Conservation (phyloP, 805 yeast genomes). For the Millerago galiae region DNA sequence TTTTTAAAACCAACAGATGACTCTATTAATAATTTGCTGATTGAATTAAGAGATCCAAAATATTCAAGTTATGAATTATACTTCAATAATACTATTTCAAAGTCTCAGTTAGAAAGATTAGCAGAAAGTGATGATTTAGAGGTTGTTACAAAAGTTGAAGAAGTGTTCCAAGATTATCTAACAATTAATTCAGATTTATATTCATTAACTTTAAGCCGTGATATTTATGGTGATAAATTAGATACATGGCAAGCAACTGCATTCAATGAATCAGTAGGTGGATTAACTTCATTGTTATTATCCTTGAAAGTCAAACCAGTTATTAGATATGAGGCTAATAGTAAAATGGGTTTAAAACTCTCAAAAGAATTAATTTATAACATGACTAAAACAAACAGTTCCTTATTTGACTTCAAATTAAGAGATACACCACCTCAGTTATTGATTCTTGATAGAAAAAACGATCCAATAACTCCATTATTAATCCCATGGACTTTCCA, state of each 20-base stretch:
- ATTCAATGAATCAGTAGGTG: conserved; percentile 34
- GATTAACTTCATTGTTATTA: conserved; percentile 51
- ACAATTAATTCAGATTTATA: conserved; percentile 68
- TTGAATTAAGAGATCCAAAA: conserved; percentile 72
- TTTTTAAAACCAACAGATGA: conserved; percentile 69
- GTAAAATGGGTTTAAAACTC: conserved; percentile 56
- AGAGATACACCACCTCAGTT: conserved; percentile 68
- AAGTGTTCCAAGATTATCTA: conserved; percentile 77
- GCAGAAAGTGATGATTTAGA: conserved; percentile 92
- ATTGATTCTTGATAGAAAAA: conserved; percentile 72
- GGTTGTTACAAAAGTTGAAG: conserved; percentile 67
- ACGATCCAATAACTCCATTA: conserved; percentile 91
- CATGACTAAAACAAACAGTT: conserved; percentile 47
- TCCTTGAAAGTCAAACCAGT: conserved; percentile 74
- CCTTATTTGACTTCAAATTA: conserved; percentile 59
- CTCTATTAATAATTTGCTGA: conserved; percentile 50
- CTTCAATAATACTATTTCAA: conserved; percentile 70
- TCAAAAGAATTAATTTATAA: conserved; percentile 60
- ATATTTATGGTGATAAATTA: conserved; percentile 30
- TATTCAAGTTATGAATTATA: conserved; percentile 72
- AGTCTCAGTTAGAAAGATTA: conserved; percentile 72
- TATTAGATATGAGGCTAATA: conserved; percentile 69
- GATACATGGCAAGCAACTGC: conserved; percentile 42
- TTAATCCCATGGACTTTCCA: conserved; percentile 97
- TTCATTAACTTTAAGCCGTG: conserved; percentile 30